Percentiles rank a stretch among this genome's conserved stretches.
Conservation (phyloP, 2,329 filamentous ascomycete genomes). For the Talaromyces islandicus region DNA sequence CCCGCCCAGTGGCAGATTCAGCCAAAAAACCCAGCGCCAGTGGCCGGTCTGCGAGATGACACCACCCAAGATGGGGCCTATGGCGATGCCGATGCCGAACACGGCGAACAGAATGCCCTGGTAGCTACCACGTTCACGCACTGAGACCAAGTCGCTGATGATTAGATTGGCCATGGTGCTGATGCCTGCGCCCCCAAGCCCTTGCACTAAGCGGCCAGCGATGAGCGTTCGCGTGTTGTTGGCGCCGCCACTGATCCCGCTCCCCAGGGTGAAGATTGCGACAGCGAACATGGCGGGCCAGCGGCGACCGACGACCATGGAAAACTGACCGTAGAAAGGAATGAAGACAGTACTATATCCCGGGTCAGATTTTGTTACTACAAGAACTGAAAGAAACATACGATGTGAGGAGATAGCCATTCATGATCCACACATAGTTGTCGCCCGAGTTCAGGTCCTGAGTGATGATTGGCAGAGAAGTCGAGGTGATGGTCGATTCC, state of each 20-base stretch:
- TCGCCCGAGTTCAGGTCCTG: slow-evolving; percentile 23
- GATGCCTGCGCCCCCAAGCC: slow-evolving; percentile 44
- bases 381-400: background rate
- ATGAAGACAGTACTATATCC: slow-evolving; percentile 36
- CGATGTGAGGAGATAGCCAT: slow-evolving; percentile 28
- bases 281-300: slow-evolving; percentile 37
- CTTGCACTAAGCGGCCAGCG: slow-evolving; percentile 51
- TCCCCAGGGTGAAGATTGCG: slow-evolving; percentile 46
- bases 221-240: slow-evolving; percentile 44
- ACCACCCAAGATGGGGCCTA: slow-evolving; percentile 41
- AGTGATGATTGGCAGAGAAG: slow-evolving; percentile 36
- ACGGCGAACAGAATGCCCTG: slow-evolving; percentile 18
- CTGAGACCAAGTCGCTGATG: slow-evolving; percentile 41
- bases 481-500: slow-evolving; percentile 35
- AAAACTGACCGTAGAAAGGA: slow-evolving; percentile 47
- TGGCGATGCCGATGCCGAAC: slow-evolving; percentile 34
- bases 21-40: slow-evolving; percentile 30
- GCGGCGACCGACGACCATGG: slow-evolving; percentile 49
- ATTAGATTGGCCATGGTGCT: slow-evolving; percentile 37
- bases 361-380: too few species aligned
- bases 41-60: slow-evolving; percentile 16
- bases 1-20: slow-evolving; percentile 23
- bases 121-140: slow-evolving; percentile 27
- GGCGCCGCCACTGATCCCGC: slow-evolving; percentile 48
- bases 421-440: slow-evolving; percentile 32